phyloP scores from a whole-genome alignment of 768 basidiomycete species.

The Tylopilus cervinicoccineus region DNA sequence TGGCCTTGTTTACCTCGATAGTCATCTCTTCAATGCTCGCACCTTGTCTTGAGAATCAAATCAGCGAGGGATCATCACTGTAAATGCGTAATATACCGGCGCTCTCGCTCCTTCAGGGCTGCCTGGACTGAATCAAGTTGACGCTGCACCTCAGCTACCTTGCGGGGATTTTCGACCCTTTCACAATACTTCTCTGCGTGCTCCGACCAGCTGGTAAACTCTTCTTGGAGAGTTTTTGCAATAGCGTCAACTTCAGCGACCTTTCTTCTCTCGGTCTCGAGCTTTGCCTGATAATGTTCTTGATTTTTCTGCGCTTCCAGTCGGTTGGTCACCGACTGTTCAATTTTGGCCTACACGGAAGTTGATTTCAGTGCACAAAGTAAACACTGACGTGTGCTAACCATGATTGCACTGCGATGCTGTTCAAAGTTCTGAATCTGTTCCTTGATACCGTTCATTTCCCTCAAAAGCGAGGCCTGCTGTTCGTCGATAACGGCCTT shows the following conservation, averaged over 20 bases:
- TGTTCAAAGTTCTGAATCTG: conserved; percentile 52
- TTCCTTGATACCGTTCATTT: conserved; percentile 43
- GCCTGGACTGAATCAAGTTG: conserved; percentile 59
- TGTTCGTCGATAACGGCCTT: conserved; percentile 46
- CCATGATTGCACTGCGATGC: conserved; percentile 39
- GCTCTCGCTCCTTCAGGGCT: conserved; percentile 65
- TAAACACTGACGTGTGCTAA: conserved; percentile 27
- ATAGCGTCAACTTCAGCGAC: conserved; percentile 43
- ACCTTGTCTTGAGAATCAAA: conserved; percentile 51
- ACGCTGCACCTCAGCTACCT: conserved; percentile 51
- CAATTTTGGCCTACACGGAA: conserved; percentile 43
- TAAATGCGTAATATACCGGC: conserved; percentile 38
- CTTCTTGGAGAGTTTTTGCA: conserved; percentile 50
- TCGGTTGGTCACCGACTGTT: conserved; percentile 46
- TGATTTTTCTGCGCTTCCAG: conserved; percentile 47
- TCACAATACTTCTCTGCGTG: conserved; percentile 63
- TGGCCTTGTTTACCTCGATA: conserved; percentile 62
- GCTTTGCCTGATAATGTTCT: conserved; percentile 49
- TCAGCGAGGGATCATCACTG: conserved; percentile 1
- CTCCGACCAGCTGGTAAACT: conserved; percentile 64
- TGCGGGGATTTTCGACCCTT: conserved; percentile 54
- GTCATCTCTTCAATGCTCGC: conserved; percentile 76
- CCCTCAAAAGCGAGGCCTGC: conserved; percentile 40
- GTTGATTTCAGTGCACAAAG: not conserved
- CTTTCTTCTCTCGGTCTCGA: conserved; percentile 44